phyloP scores from a whole-genome alignment of 306 rosid species.

The Glycine soja region DNA sequence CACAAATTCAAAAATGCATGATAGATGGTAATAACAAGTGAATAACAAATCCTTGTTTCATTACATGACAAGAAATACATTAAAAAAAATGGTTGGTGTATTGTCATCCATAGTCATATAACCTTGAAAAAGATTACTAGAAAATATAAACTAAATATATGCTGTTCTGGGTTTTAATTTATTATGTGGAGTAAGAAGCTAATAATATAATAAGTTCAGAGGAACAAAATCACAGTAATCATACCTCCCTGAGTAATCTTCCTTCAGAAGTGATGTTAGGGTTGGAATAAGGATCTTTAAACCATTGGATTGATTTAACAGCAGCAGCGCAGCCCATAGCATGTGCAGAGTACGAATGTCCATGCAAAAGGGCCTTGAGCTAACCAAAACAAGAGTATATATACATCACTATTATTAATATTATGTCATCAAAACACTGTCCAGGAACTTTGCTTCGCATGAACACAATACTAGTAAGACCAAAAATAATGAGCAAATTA shows the following conservation, averaged over 20 bases:
- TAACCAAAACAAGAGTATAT: constrained; percentile 53
- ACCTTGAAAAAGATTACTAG: no score
- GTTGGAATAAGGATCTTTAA: constrained; percentile 81
- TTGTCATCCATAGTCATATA: no score
- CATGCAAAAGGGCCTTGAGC: constrained; percentile 94
- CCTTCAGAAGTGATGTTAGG: constrained; percentile 66
- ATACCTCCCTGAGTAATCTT: constrained; percentile 74
- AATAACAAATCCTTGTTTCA: no score
- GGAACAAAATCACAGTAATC: constrained; percentile 38
- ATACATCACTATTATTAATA: constrained; percentile 24
- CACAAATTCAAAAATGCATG: no score
- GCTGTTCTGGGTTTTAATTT: no score
- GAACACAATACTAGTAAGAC: constrained; percentile 36
- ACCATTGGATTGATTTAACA: constrained; percentile 85
- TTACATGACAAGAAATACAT: no score
- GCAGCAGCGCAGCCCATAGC: constrained; percentile 96
- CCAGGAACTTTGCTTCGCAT: constrained; percentile 40
- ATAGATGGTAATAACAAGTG: no score
- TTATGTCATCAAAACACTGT: constrained; percentile 40
- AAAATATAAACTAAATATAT: no score
- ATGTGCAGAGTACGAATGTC: constrained; percentile 94
- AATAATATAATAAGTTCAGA: no score
- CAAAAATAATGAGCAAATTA: background rate
- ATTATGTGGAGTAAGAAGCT: no score
- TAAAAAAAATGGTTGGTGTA: no score